Evolutionary conservation across 108 stramenopile genomes (phyloP), one percentile per base, ranked within the genome.

Genomic region (Schizochytrium sp.): DNA sequence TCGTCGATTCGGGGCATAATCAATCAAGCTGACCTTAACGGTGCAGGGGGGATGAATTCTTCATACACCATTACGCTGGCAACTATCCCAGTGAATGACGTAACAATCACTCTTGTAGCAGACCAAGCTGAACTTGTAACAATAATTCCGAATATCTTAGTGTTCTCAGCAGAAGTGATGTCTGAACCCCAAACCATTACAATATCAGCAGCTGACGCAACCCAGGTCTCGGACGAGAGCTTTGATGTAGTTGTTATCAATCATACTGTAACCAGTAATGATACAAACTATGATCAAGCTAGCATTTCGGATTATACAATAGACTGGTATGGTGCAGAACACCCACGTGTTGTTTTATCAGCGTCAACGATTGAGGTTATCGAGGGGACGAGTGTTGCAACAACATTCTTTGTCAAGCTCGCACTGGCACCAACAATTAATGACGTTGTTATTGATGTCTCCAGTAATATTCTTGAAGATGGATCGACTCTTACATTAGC

Each of bases 281-380:
- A 69, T 38, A 7, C 64, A 0, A 69, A 15, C 64, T 69, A 69
- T 69, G 1, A 38, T 7, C 42, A 8, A 38, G 2, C 28, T 44
- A 5, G 5, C 12, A 69, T 69, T 69, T 44, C 64, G 42, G 15
- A 69, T 44, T 83, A 55, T 55, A 38, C 49, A 50, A 53, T 40
- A 10, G 28, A 50, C 15, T 83, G 76, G 76, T 55, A 83, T 83
- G 76, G 50, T 28, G 76, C 76, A 83, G 76, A 17, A 2, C 76
- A 83, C 50, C 76, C 76, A 10, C 76, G 76, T 5, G 76, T 83
- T n/a, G 53, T 83, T 42, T 40, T 83, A 5, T 83, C 76, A 38
- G 76, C 76, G 15, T 47, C 76, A n/a, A 5, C 53, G 47, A 83
- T 83, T 28, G 8, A 83, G 10, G 76, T 49, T 55, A 53, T 83